Conservation (phyloP, 192 early-diverging fungal genomes). For the Chytriomyces hyalinus region DNA sequence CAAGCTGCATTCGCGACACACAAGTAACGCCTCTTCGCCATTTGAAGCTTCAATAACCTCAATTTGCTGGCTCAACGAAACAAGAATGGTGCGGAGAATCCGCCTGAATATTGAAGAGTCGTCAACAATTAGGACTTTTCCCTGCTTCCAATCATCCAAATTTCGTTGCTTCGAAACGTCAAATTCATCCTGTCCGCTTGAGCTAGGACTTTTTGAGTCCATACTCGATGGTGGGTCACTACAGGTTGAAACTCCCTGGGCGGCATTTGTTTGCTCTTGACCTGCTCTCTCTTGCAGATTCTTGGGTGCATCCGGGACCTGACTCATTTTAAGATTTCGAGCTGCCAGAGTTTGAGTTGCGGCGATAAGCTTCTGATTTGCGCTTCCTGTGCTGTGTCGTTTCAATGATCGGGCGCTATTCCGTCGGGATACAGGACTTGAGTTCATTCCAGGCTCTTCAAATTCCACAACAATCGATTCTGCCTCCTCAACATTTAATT, state of each 20-base stretch:
- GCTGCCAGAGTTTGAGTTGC: background rate
- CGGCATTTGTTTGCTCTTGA: background rate
- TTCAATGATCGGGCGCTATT: background rate
- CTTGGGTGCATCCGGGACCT: background rate
- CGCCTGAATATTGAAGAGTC: slow-evolving; percentile 37
- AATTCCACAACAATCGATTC: background rate
- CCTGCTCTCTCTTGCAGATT: background rate
- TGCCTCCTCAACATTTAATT: background rate
- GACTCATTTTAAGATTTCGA: background rate
- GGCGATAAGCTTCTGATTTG: background rate
- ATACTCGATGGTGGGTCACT: background rate
- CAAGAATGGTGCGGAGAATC: slow-evolving; percentile 27
- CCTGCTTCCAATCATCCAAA: slow-evolving; percentile 5
- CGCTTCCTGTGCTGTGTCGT: background rate
- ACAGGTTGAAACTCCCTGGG: background rate
- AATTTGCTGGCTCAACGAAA: background rate
- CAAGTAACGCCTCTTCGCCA: slow-evolving; percentile 30
- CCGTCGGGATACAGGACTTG: background rate
- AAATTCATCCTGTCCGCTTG: background rate
- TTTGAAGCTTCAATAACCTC: slow-evolving; percentile 31
- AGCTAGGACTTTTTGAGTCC: background rate
- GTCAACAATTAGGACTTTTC: slow-evolving; percentile 29
- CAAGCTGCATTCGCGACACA: slow-evolving; percentile 19
- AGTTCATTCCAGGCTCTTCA: background rate
- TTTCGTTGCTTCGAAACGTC: background rate